These are phyloP conservation scores for Xerocomus spinulosus DNA, from an alignment of 768 basidiomycete species.

Conservation along the genomic window DNA sequence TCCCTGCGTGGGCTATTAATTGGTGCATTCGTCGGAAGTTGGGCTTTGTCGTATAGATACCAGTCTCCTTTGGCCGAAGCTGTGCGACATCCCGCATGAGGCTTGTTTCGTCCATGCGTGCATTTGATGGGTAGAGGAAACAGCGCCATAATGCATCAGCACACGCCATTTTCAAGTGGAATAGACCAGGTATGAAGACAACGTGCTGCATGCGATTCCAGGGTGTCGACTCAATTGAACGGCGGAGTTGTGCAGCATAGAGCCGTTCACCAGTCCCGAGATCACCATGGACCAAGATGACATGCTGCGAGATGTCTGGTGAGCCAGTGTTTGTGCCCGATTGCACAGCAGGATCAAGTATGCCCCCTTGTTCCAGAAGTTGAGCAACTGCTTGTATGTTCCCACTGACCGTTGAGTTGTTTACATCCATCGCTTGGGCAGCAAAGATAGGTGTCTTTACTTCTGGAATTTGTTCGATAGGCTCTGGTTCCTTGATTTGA, in stretches of 20 bases:
- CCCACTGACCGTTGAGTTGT: slow-evolving; percentile 16
- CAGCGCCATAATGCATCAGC: slow-evolving; percentile 20
- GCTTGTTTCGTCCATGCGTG: slow-evolving; percentile 7
- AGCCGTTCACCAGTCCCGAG: background rate
- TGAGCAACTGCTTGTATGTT: slow-evolving; percentile 19
- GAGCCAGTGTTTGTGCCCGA: too few relatives aligned
- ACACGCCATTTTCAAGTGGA: too few relatives aligned
- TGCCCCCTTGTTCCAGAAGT: slow-evolving; percentile 5
- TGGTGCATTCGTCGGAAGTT: slow-evolving; percentile 36
- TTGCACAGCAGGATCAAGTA: too few relatives aligned
- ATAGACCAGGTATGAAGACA: too few relatives aligned
- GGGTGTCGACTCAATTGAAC: slow-evolving; percentile 4
- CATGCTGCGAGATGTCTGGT: background rate
- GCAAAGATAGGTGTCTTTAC: slow-evolving; percentile 21
- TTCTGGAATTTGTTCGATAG: slow-evolving; percentile 27
- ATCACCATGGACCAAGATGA: background rate
- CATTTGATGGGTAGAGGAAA: slow-evolving; percentile 7
- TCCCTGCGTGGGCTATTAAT: slow-evolving; percentile 29
- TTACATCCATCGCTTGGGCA: slow-evolving; percentile 23
- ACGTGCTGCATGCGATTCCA: slow-evolving; percentile 30
- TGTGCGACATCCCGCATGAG: slow-evolving; percentile 19
- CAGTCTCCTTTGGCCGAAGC: slow-evolving; percentile 12
- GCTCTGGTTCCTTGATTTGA: slow-evolving; percentile 19
- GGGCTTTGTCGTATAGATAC: slow-evolving; percentile 18
- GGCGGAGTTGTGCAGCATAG: background rate